These are phyloP conservation scores for Crithidia expoeki DNA, from an alignment of 208 protist species.

Conservation along the genomic window DNA sequence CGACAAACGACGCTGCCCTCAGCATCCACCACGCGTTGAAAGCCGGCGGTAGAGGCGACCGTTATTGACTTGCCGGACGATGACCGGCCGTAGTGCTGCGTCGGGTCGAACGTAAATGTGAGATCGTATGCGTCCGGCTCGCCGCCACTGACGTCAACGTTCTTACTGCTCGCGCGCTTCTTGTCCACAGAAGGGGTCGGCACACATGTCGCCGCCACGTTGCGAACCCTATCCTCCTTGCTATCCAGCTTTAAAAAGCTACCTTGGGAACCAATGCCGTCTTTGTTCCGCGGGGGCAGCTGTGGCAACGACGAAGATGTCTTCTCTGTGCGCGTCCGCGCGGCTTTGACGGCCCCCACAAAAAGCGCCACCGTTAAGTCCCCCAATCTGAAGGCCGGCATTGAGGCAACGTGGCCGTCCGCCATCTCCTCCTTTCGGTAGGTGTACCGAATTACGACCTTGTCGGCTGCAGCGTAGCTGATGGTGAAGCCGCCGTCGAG, in stretches of 20 bases:
- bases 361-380: conserved; percentile 34
- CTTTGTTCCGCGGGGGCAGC: background rate
- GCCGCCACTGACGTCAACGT: no score
- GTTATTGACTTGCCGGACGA: conserved; percentile 64
- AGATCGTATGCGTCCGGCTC: conserved; percentile 29
- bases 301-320: background rate
- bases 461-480: conserved; percentile 23
- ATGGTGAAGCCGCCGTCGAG: conserved; percentile 51
- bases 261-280: background rate
- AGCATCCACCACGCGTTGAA: conserved; percentile 42
- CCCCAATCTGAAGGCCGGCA: conserved; percentile 28
- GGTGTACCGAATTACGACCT: conserved; percentile 19
- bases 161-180: background rate
- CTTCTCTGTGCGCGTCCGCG: conserved; percentile 30
- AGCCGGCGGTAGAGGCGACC: conserved; percentile 57
- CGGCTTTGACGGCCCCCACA: conserved; percentile 31
- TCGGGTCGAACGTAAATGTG: conserved; percentile 62
- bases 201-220: conserved; percentile 32
- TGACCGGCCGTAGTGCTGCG: conserved; percentile 39
- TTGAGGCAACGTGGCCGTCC: conserved; percentile 26
- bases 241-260: conserved; percentile 5
- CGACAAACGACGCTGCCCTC: conserved; percentile 41
- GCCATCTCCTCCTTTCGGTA: conserved; percentile 15
- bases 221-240: conserved; percentile 38
- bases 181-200: background rate